Base-by-base conservation (phyloP, 1,284 basidiomycete genomes). In the Thecaphora frezii region DNA sequence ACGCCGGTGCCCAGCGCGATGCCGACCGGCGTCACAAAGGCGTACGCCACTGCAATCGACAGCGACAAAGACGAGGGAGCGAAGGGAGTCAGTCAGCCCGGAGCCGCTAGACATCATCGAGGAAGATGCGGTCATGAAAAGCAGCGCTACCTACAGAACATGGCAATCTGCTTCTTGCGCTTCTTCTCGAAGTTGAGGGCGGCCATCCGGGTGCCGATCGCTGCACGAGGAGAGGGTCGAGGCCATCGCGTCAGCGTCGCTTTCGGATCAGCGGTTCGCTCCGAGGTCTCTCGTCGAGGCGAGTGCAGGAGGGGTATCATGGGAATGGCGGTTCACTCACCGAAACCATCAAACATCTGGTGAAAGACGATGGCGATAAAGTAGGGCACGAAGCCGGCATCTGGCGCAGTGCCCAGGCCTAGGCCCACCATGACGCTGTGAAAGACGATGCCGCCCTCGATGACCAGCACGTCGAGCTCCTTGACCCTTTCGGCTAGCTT, bases 321-420 rank as follows among this genome's bases (percentile, higher is more conserved):
- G n/a, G n/a, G n/a, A n/a, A n/a, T n/a, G n/a, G 37, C 37, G 40
- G 44, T 19, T 8, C 18, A 44, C 43, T 44, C 43, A 44, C 45
- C 45, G 14, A 46, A 38, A 16, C 45, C 45, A 13, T 46, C 45
- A 38, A 46, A 46, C 45, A 46, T 46, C 36, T 46, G 45, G 45
- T 46, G 45, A 23, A 46, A 46, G 30, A 46, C 36, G 30, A 46
- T 46, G 45, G 36, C 45, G 22, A 46, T 36, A 46, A 46, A 46
- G 45, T 36, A 38, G 9, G 45, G 28, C 5, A 46, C 36, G 36
- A 46, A 46, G 28, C 36, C 45, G n/a, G 24, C 43, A 14, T 44
- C 43, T 14, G 43, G 18, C 2, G 43, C 22, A 5, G 45, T 36
- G 28, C 45, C 45, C 5, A 46, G 45, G 7, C 30, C 36, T 5